Evolutionary conservation across 2,329 filamentous ascomycete genomes (phyloP).

Genomic region (Colletotrichum sp.): DNA sequence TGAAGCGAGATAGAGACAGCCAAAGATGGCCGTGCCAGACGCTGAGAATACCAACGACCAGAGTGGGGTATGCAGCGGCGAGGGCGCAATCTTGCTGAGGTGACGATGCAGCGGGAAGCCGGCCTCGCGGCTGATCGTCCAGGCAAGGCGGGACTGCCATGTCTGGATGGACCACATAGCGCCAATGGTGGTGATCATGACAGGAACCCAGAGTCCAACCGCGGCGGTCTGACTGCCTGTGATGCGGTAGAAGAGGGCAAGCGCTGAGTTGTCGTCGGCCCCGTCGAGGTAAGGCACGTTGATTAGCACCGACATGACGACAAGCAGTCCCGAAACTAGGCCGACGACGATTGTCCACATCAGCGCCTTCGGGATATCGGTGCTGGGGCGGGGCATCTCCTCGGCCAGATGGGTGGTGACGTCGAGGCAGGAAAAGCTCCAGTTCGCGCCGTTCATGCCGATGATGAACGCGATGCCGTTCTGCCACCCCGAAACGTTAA

Average conservation of each 20-base stretch:
- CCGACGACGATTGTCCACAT: constrained; percentile 29
- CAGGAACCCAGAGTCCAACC: constrained; percentile 26
- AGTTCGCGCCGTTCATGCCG: constrained; percentile 32
- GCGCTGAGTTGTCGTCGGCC: constrained; percentile 24
- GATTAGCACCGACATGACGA: constrained; percentile 24
- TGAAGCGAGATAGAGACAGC: constrained; percentile 30
- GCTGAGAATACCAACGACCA: constrained; percentile 30
- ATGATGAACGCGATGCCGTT: constrained; percentile 33
- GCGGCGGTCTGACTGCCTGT: constrained; percentile 26
- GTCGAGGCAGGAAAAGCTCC: constrained; percentile 34
- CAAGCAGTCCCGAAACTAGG: constrained; percentile 24
- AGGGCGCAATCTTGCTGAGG: constrained; percentile 25
- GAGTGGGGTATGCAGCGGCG: constrained; percentile 27
- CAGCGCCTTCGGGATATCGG: constrained; percentile 27
- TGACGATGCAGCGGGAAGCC: constrained; percentile 28
- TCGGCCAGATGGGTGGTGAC: constrained; percentile 31
- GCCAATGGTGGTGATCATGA: constrained; percentile 26
- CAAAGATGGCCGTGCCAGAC: constrained; percentile 27
- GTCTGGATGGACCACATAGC: constrained; percentile 31
- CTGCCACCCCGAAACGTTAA: constrained; percentile 29
- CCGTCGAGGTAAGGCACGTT: constrained; percentile 30
- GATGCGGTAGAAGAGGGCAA: constrained; percentile 27
- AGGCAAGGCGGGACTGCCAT: constrained; percentile 33
- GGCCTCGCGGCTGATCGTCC: constrained; percentile 30
- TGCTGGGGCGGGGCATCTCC: constrained; percentile 30